Conservation (phyloP, 139 green algal species). For the Volvox africanus region DNA sequence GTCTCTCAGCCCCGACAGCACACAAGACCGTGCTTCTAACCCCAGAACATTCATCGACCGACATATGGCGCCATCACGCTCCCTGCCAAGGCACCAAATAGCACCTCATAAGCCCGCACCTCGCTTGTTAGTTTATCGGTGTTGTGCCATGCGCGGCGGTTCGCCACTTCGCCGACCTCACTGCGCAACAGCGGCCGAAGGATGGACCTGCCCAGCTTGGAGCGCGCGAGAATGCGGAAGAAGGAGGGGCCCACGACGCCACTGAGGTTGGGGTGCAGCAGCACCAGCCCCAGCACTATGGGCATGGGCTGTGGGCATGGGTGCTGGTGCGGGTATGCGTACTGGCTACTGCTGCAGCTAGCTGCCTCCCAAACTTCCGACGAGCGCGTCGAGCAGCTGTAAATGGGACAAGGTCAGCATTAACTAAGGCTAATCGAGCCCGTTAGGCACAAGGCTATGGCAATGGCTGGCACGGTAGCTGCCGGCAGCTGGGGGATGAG, state of each 20-base stretch:
- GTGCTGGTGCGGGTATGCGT: background rate
- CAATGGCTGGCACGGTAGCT: too few species aligned
- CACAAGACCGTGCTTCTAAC: too few species aligned
- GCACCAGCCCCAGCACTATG: conserved; percentile 61
- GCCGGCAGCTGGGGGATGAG: too few species aligned
- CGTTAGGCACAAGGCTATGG: too few species aligned
- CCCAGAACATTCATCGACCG: too few species aligned
- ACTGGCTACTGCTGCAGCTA: conserved; percentile 3
- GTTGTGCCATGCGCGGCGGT: conserved; percentile 78
- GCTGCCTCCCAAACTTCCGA: conserved; percentile 27
- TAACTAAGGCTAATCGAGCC: too few species aligned
- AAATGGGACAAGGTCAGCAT: too few species aligned
- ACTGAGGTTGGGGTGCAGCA: conserved; percentile 73
- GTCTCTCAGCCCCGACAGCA: too few species aligned
- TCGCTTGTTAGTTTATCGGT: conserved; percentile 67
- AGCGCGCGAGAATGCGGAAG: conserved; percentile 66
- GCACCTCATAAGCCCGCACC: background rate
- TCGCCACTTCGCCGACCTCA: conserved; percentile 80
- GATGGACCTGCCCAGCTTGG: conserved; percentile 75
- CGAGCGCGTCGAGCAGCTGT: background rate
- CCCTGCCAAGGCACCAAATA: too few species aligned
- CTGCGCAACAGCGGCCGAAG: conserved; percentile 80
- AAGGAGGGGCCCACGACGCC: conserved; percentile 62
- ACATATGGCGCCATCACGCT: too few species aligned
- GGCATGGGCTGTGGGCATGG: background rate